Evolutionary conservation across 2,329 filamentous ascomycete species (phyloP).

Genomic region (Mariannaea elegans): DNA sequence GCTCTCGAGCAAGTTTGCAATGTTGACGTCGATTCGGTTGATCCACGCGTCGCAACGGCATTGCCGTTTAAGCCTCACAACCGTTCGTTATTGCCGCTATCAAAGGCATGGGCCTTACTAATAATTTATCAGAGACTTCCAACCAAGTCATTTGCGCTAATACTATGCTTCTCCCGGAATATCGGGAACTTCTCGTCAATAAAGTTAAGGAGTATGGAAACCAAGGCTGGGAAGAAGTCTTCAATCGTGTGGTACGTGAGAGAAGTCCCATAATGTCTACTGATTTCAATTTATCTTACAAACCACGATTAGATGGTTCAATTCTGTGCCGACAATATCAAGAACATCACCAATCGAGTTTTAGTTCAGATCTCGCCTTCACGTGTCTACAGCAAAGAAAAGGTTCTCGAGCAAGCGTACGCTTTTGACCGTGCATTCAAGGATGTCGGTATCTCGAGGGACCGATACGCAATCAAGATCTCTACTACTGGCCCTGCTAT

Average conservation of each 20-base stretch:
- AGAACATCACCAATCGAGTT: constrained; percentile 31
- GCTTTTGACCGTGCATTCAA: constrained; percentile 29
- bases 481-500: constrained; percentile 32
- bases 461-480: constrained; percentile 36
- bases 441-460: constrained; percentile 23
- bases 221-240: constrained; percentile 32
- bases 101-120: neutral
- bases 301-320: constrained; percentile 16
- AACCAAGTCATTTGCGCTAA: constrained; percentile 33
- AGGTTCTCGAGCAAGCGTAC: constrained; percentile 31
- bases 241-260: constrained; percentile 25
- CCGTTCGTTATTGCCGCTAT: constrained; percentile 12
- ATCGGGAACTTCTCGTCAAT: constrained; percentile 16
- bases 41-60: constrained; percentile 24
- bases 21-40: constrained; percentile 31
- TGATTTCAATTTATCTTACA: too few relatives aligned
- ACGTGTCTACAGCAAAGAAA: constrained; percentile 23
- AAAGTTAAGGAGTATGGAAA: constrained; percentile 25
- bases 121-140: constrained; percentile 26
- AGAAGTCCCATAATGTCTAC: too few relatives aligned
- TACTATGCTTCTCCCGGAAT: constrained; percentile 16
- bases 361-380: constrained; percentile 33
- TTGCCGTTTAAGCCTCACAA: constrained; percentile 33
- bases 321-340: constrained; percentile 33
- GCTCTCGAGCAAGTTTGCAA: constrained; percentile 27